These are phyloP conservation scores for Petunia hybrid DNA, from an alignment of 305 asterid genomes.

Conservation along the genomic window DNA sequence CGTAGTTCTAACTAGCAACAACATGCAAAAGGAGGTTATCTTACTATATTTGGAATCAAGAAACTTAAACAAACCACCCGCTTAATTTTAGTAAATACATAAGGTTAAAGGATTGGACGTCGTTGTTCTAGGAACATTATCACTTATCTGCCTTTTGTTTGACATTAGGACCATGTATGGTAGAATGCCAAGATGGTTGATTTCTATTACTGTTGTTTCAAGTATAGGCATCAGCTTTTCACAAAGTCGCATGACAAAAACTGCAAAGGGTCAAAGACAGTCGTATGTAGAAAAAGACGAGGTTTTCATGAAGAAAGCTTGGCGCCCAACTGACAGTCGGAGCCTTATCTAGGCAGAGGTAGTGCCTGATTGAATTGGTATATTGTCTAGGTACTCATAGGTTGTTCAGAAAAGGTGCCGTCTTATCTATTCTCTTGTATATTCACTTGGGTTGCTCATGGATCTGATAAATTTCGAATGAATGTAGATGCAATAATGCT, in stretches of 20 bases:
- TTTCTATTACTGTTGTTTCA: background rate
- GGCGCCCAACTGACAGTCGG: background rate
- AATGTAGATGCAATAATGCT: background rate
- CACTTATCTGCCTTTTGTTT: background rate
- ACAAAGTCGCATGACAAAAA: conserved; percentile 16
- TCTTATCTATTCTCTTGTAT: background rate
- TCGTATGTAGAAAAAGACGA: background rate
- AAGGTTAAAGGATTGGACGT: background rate
- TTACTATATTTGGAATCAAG: background rate
- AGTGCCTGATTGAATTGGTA: background rate
- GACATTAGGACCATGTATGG: background rate
- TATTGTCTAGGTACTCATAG: background rate
- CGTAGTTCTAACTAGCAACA: conserved; percentile 4
- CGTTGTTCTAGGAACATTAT: conserved; percentile 3
- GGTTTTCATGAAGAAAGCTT: background rate
- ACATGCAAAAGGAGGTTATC: background rate
- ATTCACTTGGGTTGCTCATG: background rate
- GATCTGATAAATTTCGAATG: background rate
- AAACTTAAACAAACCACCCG: background rate
- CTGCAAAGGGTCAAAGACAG: background rate
- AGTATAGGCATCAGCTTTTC: conserved; percentile 46
- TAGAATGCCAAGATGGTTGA: conserved; percentile 8
- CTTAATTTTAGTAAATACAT: background rate
- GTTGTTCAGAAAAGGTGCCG: background rate
- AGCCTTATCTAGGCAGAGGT: background rate